Evolutionary conservation across 495 filamentous ascomycete genomes (phyloP).

Genomic region (Annulohypoxylon maeteangense): DNA sequence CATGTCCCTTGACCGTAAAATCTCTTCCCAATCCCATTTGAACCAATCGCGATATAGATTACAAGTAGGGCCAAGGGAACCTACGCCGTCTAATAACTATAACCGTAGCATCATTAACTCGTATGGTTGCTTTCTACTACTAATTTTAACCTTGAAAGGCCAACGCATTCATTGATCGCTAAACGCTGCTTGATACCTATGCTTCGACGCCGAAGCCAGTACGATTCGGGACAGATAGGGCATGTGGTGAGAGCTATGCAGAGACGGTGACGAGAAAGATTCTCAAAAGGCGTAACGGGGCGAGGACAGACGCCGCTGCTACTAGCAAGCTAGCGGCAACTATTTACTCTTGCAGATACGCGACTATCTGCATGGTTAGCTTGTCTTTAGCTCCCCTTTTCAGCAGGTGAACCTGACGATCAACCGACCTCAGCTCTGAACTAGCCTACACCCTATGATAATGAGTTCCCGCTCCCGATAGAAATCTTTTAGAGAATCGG

Average conservation of each 20-base stretch:
- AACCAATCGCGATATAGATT: slow-evolving; percentile 23
- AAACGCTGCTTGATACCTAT: not conserved
- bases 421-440: not conserved
- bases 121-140: slow-evolving; percentile 32
- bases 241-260: not conserved
- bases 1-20: slow-evolving; percentile 20
- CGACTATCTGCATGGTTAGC: slow-evolving; percentile 3
- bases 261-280: not conserved
- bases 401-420: slow-evolving; percentile 19
- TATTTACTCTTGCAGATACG: slow-evolving; percentile 17
- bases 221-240: slow-evolving; percentile 14
- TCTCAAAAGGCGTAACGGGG: not conserved
- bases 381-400: slow-evolving; percentile 15
- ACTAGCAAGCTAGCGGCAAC: slow-evolving; percentile 2
- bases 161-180: slow-evolving; percentile 18
- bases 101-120: slow-evolving; percentile 15
- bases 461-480: not conserved
- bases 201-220: slow-evolving; percentile 3
- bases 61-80: slow-evolving; percentile 7
- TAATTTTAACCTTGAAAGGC: slow-evolving; percentile 29
- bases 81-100: slow-evolving; percentile 17
- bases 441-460: not conserved
- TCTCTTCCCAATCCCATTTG: slow-evolving; percentile 21
- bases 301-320: slow-evolving; percentile 4
- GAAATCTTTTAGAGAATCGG: not conserved